A percentile compares a stretch with the other conserved stretches of the same genome.
Conservation (phyloP, 2,329 filamentous ascomycete species). For the Colletotrichum musae region DNA sequence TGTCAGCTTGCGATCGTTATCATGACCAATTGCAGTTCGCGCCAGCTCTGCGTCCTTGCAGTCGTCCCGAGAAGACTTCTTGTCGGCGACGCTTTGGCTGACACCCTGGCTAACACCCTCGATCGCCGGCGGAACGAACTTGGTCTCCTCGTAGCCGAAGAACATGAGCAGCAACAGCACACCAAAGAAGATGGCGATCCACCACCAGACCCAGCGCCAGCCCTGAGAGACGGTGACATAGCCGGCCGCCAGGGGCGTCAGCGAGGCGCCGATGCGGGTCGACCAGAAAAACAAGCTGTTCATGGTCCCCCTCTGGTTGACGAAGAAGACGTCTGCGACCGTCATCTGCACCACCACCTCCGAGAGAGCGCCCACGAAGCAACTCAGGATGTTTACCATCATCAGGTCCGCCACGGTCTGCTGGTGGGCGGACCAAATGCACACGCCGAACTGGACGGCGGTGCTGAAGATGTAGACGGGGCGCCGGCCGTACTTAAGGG, state of each 20-base stretch:
- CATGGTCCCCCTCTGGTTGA: constrained; percentile 62
- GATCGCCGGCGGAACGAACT: neutral
- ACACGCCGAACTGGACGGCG: constrained; percentile 52
- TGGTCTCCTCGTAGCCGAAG: constrained; percentile 52
- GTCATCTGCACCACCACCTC: constrained; percentile 63
- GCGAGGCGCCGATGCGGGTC: constrained; percentile 43
- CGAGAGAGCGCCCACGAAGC: constrained; percentile 58
- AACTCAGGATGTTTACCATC: constrained; percentile 58
- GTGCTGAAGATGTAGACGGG: constrained; percentile 61
- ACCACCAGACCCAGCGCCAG: constrained; percentile 68
- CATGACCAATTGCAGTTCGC: neutral
- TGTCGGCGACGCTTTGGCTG: too few species aligned
- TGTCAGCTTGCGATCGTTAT: neutral
- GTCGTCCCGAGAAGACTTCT: neutral
- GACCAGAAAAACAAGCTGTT: constrained; percentile 61
- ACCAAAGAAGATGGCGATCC: constrained; percentile 57
- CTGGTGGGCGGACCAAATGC: constrained; percentile 58
- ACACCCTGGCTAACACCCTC: neutral
- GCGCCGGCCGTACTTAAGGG: constrained; percentile 61
- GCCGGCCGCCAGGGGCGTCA: constrained; percentile 57
- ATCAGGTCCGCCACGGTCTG: constrained; percentile 59
- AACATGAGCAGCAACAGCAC: constrained; percentile 54
- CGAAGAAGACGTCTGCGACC: constrained; percentile 63
- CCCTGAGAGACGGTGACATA: constrained; percentile 52
- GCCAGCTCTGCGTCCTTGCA: neutral